Conservation (phyloP, 768 basidiomycete species). For the Lactifluus rugatus region DNA sequence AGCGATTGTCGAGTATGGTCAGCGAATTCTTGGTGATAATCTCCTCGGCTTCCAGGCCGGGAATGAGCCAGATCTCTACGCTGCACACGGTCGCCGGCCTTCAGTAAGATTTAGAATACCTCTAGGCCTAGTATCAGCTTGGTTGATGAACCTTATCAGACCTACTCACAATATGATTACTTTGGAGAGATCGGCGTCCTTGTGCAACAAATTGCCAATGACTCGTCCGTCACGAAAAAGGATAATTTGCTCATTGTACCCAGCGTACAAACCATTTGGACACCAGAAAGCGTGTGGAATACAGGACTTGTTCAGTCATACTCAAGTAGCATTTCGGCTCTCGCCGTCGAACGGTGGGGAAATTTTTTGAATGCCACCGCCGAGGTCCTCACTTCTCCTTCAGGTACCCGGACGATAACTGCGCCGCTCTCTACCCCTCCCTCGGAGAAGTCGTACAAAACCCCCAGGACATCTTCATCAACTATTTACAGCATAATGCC, state of each 20-base stretch:
- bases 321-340: neutral
- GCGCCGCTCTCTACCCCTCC: conserved; percentile 38
- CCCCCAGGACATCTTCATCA: conserved; percentile 41
- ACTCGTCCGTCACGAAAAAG: neutral
- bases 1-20: conserved; percentile 45
- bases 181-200: conserved; percentile 27
- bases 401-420: conserved; percentile 58
- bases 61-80: conserved; percentile 76
- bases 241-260: conserved; percentile 15
- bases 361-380: neutral
- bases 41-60: conserved; percentile 60
- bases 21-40: conserved; percentile 51
- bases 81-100: conserved; percentile 18
- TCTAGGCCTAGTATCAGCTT: neutral
- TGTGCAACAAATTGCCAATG: conserved; percentile 10
- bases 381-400: conserved; percentile 5
- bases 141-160: neutral
- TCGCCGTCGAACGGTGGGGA: conserved; percentile 18
- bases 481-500: conserved; percentile 52
- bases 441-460: conserved; percentile 26
- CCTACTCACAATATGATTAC: conserved; percentile 21
- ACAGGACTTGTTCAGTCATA: conserved; percentile 12
- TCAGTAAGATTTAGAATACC: conserved; percentile 1
- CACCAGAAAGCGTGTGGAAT: conserved; percentile 14
- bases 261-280: conserved; percentile 12